A percentile compares a stretch with the other conserved stretches of the same genome.
phyloP scores from a whole-genome alignment of 768 basidiomycete genomes.

The Fomitopsis pulvina region DNA sequence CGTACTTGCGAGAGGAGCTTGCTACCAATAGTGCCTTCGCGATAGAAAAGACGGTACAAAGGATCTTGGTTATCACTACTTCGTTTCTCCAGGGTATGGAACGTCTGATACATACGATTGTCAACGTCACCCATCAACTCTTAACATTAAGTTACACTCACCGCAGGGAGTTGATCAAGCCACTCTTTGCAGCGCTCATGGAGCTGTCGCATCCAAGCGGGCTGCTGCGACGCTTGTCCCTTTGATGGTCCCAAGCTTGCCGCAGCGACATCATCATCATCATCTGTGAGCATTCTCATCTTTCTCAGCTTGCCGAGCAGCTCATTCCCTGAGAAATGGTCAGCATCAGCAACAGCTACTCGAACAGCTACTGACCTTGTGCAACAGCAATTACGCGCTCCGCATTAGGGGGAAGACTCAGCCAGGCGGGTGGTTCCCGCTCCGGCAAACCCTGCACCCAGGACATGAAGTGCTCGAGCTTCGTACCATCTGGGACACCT shows the following conservation, averaged over 20 bases:
- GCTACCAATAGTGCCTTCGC: constrained; percentile 78
- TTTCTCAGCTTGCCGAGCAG: constrained; percentile 84
- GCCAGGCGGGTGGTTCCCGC: constrained; percentile 90
- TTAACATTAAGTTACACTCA: constrained; percentile 28
- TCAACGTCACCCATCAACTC: constrained; percentile 9
- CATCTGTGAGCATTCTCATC: constrained; percentile 86
- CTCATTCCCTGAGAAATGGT: constrained; percentile 54
- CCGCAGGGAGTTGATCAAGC: constrained; percentile 70
- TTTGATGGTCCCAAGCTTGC: constrained; percentile 50
- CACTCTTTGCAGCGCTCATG: constrained; percentile 81
- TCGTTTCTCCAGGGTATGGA: constrained; percentile 60
- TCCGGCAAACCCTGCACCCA: constrained; percentile 92
- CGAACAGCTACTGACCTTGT: constrained; percentile 51
- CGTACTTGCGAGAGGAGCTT: constrained; percentile 76
- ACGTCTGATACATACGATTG: constrained; percentile 35
- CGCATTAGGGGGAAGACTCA: constrained; percentile 87
- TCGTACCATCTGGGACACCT: constrained; percentile 83
- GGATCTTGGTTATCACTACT: constrained; percentile 74
- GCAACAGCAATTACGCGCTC: constrained; percentile 88
- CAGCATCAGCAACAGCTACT: neutral
- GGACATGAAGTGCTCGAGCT: constrained; percentile 81
- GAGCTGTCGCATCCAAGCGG: constrained; percentile 91
- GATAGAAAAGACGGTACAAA: constrained; percentile 79
- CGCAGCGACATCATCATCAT: constrained; percentile 61
- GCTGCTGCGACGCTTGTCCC: constrained; percentile 65